Evolutionary conservation across 1,284 basidiomycete genomes (phyloP).

Genomic region (Kwoniella shivajii): DNA sequence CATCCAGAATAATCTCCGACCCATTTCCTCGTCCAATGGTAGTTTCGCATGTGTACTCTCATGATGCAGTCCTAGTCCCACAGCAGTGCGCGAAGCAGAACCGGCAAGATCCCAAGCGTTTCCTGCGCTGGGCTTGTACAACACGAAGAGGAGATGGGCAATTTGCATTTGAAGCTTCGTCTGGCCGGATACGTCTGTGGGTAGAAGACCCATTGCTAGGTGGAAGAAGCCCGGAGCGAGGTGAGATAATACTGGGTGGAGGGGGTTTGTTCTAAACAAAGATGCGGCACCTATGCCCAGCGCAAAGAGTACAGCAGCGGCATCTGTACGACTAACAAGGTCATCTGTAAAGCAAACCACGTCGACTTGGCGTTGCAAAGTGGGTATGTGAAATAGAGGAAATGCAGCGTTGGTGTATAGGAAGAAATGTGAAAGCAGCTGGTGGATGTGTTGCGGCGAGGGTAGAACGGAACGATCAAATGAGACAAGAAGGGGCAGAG

Average conservation of each 20-base stretch:
- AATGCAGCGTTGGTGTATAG: slow-evolving; percentile 6
- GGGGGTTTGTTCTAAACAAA: neutral
- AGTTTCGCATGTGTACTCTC: slow-evolving; percentile 1
- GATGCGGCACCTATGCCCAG: slow-evolving; percentile 4
- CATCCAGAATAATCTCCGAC: slow-evolving; percentile 24
- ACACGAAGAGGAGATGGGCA: neutral
- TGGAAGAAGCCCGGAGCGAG: neutral
- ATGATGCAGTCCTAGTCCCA: slow-evolving; percentile 21
- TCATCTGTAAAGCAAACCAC: slow-evolving; percentile 4
- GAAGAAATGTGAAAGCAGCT: slow-evolving; percentile 3
- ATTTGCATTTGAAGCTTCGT: neutral
- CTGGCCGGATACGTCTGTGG: neutral
- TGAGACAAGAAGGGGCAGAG: neutral
- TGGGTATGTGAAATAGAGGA: slow-evolving; percentile 4
- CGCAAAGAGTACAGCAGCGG: neutral
- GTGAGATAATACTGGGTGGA: neutral
- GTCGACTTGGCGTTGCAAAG: slow-evolving; percentile 7
- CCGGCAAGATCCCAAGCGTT: slow-evolving; percentile 23
- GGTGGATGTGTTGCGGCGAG: neutral
- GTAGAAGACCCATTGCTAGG: neutral
- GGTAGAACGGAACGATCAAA: neutral
- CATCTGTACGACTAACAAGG: neutral
- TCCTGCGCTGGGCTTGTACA: slow-evolving; percentile 1
- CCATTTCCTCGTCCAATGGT: slow-evolving; percentile 16
- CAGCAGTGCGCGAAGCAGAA: slow-evolving; percentile 8